Conservation (phyloP, 148 eudicot species). For the Heliamphora exappendiculata region DNA sequence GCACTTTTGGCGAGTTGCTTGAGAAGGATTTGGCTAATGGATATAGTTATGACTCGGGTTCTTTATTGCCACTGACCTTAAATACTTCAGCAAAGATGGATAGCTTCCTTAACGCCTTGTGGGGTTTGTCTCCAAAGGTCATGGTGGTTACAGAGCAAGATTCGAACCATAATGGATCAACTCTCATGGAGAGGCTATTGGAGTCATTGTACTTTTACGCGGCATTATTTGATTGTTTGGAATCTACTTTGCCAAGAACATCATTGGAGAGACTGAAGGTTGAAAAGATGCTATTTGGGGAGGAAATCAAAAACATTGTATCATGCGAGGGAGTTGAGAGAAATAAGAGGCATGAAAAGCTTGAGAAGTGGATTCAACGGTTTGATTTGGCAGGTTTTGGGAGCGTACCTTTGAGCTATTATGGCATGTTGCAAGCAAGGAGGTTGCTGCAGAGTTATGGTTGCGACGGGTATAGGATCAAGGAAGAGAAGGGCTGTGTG, state of each 20-base stretch:
- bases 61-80: conserved; percentile 53
- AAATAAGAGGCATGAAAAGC: conserved; percentile 76
- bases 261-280: conserved; percentile 70
- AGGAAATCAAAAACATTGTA: conserved; percentile 77
- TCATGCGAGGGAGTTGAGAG: conserved; percentile 79
- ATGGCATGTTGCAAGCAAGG: conserved; percentile 66
- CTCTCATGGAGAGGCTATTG: conserved; percentile 66
- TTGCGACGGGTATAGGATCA: conserved; percentile 73
- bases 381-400: conserved; percentile 64
- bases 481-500: conserved; percentile 73
- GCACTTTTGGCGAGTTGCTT: conserved; percentile 30
- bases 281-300: conserved; percentile 82
- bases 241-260: conserved; percentile 60
- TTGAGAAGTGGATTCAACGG: conserved; percentile 77
- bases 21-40: conserved; percentile 43
- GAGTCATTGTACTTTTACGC: conserved; percentile 84
- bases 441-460: conserved; percentile 55
- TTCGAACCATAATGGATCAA: conserved; percentile 62
- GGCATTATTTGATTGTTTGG: conserved; percentile 81
- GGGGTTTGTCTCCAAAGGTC: conserved; percentile 77
- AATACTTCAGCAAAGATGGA: conserved; percentile 38
- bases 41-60: conserved; percentile 50
- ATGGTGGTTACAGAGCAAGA: conserved; percentile 91
- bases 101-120: conserved; percentile 52
- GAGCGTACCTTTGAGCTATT: conserved; percentile 60